phyloP scores from a whole-genome alignment of 108 stramenopile species.

The Cyclotella baltica region DNA sequence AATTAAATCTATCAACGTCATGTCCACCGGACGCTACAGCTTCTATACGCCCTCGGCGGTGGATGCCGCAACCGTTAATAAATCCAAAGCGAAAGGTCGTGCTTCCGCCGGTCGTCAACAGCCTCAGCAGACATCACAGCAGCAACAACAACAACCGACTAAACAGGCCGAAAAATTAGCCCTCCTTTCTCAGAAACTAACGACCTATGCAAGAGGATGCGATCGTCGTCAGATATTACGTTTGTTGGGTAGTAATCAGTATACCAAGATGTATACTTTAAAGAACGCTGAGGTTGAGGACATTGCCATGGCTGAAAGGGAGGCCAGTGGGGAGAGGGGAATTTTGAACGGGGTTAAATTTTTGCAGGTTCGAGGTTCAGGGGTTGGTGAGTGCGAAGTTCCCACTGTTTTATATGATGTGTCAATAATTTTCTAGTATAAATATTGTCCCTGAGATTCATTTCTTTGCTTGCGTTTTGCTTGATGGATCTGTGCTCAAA shows the following conservation, averaged over 20 bases:
- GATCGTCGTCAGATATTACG: constrained; percentile 46
- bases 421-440: too few species aligned
- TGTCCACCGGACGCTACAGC: constrained; percentile 3
- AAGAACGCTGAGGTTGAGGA: constrained; percentile 46
- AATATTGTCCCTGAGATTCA: too few species aligned
- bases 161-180: neutral
- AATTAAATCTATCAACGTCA: too few species aligned
- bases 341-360: constrained; percentile 70
- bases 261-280: constrained; percentile 34
- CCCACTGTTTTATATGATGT: neutral
- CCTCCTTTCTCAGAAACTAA: constrained; percentile 24
- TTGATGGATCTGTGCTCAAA: too few species aligned
- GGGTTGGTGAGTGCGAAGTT: constrained; percentile 1
- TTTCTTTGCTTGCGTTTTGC: neutral
- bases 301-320: constrained; percentile 63
- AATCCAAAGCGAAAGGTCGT: neutral
- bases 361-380: constrained; percentile 22
- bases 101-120: neutral
- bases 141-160: neutral
- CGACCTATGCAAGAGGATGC: constrained; percentile 32
- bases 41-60: neutral
- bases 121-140: neutral
- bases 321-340: constrained; percentile 52
- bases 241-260: constrained; percentile 19
- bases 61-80: neutral